Evolutionary conservation across 495 filamentous ascomycete genomes (phyloP), one percentile per base, ranked within the genome.

Genomic region (Pyrenula aspistea): DNA sequence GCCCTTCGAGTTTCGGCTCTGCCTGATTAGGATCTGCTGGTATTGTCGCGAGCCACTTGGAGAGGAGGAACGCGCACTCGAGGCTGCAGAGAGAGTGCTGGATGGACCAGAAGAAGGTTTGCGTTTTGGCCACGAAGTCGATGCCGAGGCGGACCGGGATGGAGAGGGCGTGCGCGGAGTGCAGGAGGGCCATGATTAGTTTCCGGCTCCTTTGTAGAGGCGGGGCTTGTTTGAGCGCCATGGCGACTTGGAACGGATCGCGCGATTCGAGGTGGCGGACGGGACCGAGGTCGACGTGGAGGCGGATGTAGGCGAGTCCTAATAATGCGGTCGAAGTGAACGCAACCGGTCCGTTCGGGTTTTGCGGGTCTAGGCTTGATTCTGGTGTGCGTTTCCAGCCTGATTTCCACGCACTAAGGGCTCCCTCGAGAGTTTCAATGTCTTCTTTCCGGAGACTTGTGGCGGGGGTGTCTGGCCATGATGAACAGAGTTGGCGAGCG

Each of bases 101-200:
- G 31, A 81, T 77, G 25, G 73, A 74, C 78, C 77, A 81, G 61
- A 79, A 75, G 53, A 79, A 76, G 0, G 75, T 77, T 57, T 79
- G 74, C 10, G 73, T 77, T 47, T 69, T 67, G 2, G 78, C 76
- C 49, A 79, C 76, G 49, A 77, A 77, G 50, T 74, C 69, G 42
- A 81, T 74, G 0, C 78, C 78, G 4, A 81, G 68, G 55, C 75
- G 70, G 4, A 80, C 76, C 0, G 76, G 77, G 42, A 80, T 76
- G 15, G 76, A 79, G 12, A 81, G 68, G 25, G 77, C 77, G 50
- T 81, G 78, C 0, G 74, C 74, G 19, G 77, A 75, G 57, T 80
- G 77, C 1, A 79, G 62, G 11, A 80, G 58, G 2, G 78, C 77
- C 68, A 75, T 76, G 10, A 75, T 76, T 19, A 77, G 64, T 22